These are phyloP conservation scores for Carex sylvatica DNA, from an alignment of 202 grass and related monocot species.

Conservation along the genomic window DNA sequence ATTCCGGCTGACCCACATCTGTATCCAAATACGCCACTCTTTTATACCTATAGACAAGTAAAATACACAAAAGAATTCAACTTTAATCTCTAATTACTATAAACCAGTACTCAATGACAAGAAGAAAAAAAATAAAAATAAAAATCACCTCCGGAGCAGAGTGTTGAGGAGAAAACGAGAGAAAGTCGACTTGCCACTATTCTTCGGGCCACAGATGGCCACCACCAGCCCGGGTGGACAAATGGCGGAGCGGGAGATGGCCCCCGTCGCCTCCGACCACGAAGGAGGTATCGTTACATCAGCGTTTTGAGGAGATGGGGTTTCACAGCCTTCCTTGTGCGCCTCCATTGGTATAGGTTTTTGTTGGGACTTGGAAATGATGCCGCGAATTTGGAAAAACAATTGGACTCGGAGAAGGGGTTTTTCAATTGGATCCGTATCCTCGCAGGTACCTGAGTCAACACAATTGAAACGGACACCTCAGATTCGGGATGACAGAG, in stretches of 20 bases:
- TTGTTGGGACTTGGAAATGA: neutral
- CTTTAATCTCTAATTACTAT: neutral
- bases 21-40: conserved; percentile 78
- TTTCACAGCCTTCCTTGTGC: neutral
- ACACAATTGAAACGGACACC: too few relatives aligned
- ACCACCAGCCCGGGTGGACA: conserved; percentile 42
- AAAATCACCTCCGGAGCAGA: conserved; percentile 56
- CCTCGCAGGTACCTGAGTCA: too few relatives aligned
- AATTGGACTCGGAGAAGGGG: too few relatives aligned
- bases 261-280: conserved; percentile 35
- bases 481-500: too few relatives aligned
- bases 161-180: conserved; percentile 77
- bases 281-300: conserved; percentile 40
- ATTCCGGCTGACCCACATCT: conserved; percentile 85
- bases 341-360: neutral
- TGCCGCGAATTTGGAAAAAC: neutral
- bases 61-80: neutral
- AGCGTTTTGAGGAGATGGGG: neutral
- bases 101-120: neutral
- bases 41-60: conserved; percentile 35
- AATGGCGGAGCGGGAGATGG: neutral
- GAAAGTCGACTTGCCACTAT: conserved; percentile 94
- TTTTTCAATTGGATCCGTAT: too few relatives aligned
- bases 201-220: conserved; percentile 63
- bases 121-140: neutral